These are phyloP conservation scores for Suillus weaverae DNA, from an alignment of 768 basidiomycete species.

Conservation along the genomic window DNA sequence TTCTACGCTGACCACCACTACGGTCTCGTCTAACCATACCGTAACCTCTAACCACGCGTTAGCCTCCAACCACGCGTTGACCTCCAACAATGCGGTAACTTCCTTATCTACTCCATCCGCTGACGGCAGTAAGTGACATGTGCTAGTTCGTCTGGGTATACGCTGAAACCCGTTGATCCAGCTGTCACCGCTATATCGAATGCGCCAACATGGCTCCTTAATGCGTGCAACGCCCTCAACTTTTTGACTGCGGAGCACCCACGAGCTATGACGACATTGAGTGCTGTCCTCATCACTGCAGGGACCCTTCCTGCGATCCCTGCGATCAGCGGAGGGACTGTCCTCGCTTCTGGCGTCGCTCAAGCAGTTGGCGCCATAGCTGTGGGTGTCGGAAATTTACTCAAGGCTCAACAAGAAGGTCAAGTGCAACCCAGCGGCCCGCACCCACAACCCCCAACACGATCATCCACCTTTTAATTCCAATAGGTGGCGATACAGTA, in stretches of 20 bases:
- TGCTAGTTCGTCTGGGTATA: background rate
- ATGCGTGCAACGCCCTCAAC: conserved; percentile 74
- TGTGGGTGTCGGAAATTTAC: conserved; percentile 63
- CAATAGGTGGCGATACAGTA: background rate
- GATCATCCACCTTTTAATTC: conserved; percentile 33
- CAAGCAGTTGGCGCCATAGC: conserved; percentile 82
- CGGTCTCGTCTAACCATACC: conserved; percentile 4
- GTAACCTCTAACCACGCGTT: background rate
- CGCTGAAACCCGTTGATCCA: conserved; percentile 14
- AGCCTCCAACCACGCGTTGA: background rate
- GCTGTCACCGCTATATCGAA: conserved; percentile 49
- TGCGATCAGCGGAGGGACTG: conserved; percentile 66
- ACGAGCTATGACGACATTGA: conserved; percentile 69
- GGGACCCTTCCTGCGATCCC: conserved; percentile 75
- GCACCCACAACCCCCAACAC: conserved; percentile 28
- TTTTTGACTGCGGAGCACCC: conserved; percentile 76
- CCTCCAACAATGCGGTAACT: conserved; percentile 1
- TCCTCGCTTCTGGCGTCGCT: conserved; percentile 70
- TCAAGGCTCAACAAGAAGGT: conserved; percentile 49
- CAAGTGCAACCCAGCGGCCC: conserved; percentile 25
- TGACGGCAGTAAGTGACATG: conserved; percentile 10
- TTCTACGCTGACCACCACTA: conserved; percentile 20
- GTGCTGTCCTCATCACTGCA: conserved; percentile 77
- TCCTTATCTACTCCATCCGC: background rate
- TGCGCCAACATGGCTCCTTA: conserved; percentile 75